These are phyloP conservation scores for Apophysomyces sp. DNA, from an alignment of 371 early-diverging fungal species.

Conservation along the genomic window DNA sequence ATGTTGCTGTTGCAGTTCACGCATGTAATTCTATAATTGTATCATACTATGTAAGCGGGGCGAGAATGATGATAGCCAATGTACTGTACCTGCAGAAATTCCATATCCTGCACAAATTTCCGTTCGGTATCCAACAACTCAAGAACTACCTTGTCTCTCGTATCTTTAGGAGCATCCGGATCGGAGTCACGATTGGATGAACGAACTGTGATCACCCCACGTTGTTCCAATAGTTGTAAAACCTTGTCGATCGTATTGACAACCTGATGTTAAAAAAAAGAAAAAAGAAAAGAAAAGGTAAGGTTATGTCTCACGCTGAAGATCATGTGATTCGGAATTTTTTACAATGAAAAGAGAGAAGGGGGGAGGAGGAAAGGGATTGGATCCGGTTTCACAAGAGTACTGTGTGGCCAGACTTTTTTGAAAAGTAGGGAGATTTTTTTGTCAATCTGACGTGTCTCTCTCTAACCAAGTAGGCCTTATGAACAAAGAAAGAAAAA, in stretches of 20 bases:
- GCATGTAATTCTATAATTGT: constrained; percentile 52
- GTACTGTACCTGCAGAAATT: constrained; percentile 70
- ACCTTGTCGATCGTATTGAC: constrained; percentile 73
- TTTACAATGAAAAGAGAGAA: neutral
- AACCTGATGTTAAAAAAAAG: constrained; percentile 28
- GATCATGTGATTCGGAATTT: constrained; percentile 4
- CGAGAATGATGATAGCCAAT: too few species aligned
- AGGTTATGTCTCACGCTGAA: neutral
- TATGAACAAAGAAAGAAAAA: neutral
- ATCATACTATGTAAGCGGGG: constrained; percentile 1
- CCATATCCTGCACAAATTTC: constrained; percentile 89
- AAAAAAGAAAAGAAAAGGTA: neutral
- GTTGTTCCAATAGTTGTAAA: constrained; percentile 67
- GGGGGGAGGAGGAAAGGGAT: neutral
- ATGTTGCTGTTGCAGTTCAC: constrained; percentile 55
- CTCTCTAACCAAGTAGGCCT: too few species aligned
- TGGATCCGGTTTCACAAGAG: neutral
- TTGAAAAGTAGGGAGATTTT: neutral
- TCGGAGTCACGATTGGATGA: constrained; percentile 56
- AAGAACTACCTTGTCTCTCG: constrained; percentile 82
- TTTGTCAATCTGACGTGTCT: neutral
- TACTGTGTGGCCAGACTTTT: neutral
- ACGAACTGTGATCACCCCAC: constrained; percentile 60
- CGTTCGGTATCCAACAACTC: constrained; percentile 95
- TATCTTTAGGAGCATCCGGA: constrained; percentile 70